phyloP scores from a whole-genome alignment of 352 stramenopile genomes.

The Plasmopara muralis region DNA sequence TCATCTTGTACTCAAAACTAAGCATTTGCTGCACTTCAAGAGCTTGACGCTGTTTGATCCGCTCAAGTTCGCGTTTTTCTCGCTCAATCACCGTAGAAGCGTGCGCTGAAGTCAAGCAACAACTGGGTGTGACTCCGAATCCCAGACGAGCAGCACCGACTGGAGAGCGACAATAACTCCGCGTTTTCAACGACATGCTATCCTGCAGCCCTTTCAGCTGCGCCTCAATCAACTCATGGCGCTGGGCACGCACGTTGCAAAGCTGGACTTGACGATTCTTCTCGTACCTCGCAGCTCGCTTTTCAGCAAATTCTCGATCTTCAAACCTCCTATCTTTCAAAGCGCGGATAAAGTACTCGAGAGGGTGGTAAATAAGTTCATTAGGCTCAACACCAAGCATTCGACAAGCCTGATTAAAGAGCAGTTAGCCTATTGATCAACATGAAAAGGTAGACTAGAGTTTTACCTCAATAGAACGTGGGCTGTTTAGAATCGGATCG shows the following conservation, averaged over 20 bases:
- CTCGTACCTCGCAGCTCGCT: constrained; percentile 56
- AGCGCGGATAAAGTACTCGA: constrained; percentile 50
- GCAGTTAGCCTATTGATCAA: background rate
- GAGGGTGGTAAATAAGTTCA: constrained; percentile 48
- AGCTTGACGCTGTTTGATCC: constrained; percentile 60
- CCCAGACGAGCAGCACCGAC: constrained; percentile 16
- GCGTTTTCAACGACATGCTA: constrained; percentile 44
- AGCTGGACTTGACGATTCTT: constrained; percentile 48
- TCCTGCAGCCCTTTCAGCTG: constrained; percentile 35
- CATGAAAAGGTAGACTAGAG: background rate
- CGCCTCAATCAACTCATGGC: constrained; percentile 53
- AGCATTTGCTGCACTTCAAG: constrained; percentile 72
- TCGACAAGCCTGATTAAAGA: constrained; percentile 37
- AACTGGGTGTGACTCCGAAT: background rate
- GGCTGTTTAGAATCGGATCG: constrained; percentile 49
- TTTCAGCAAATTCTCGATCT: constrained; percentile 34
- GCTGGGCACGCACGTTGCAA: constrained; percentile 38
- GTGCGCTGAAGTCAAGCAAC: constrained; percentile 1
- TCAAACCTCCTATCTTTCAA: constrained; percentile 14
- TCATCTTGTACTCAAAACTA: constrained; percentile 57
- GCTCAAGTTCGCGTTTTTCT: constrained; percentile 60
- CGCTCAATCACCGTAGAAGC: constrained; percentile 58
- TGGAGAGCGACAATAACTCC: constrained; percentile 54
- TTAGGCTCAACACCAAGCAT: constrained; percentile 68
- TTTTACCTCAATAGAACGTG: constrained; percentile 45